Percentiles rank a stretch among this genome's conserved stretches.
phyloP scores from a whole-genome alignment of 1,284 basidiomycete genomes.

The Ganoderma lucidum region DNA sequence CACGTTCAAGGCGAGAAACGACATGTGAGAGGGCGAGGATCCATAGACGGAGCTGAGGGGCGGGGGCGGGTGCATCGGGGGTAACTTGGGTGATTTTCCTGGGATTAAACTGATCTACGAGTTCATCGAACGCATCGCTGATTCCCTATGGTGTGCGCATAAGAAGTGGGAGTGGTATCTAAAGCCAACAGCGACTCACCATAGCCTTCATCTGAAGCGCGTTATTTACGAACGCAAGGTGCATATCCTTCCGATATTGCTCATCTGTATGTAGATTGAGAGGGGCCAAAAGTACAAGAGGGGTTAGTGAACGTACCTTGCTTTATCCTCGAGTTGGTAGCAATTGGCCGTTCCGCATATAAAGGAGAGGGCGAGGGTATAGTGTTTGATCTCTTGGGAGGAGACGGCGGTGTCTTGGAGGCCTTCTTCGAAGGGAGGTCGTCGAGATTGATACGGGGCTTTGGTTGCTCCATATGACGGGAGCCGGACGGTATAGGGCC shows the following conservation, averaged over 20 bases:
- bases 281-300: neutral
- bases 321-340: constrained; percentile 79
- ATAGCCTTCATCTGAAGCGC: constrained; percentile 79
- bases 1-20: constrained; percentile 81
- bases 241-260: constrained; percentile 82
- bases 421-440: constrained; percentile 48
- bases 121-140: constrained; percentile 71
- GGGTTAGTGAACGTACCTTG: constrained; percentile 44
- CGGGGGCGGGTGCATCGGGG: constrained; percentile 49
- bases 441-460: constrained; percentile 48
- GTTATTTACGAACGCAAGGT: constrained; percentile 84
- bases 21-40: constrained; percentile 80
- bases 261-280: constrained; percentile 54
- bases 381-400: constrained; percentile 41
- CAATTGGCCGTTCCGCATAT: constrained; percentile 65
- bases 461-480: constrained; percentile 56
- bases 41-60: constrained; percentile 75
- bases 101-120: constrained; percentile 76
- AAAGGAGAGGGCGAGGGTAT: constrained; percentile 41
- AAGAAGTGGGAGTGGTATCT: constrained; percentile 22
- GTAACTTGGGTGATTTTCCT: constrained; percentile 47
- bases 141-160: constrained; percentile 55
- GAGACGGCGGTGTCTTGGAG: constrained; percentile 39
- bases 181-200: constrained; percentile 50
- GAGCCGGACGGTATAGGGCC: constrained; percentile 59